Evolutionary conservation across 2,329 filamentous ascomycete genomes (phyloP), one percentile per base, ranked within the genome.

Genomic region (Cladophialophora chaetospira): DNA sequence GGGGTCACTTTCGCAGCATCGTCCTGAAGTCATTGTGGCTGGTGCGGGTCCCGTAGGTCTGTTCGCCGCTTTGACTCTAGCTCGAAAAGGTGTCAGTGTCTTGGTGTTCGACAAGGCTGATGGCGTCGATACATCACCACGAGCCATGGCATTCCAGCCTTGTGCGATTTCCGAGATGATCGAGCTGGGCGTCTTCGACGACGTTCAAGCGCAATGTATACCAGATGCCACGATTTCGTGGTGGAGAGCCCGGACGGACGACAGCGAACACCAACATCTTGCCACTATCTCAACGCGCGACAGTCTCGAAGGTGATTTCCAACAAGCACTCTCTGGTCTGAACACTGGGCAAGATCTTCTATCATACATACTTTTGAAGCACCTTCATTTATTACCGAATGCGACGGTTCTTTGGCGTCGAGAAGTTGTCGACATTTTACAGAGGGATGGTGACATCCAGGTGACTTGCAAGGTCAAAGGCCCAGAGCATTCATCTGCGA

Each of bases 1-100:
- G n/a, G n/a, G n/a, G n/a, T n/a, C n/a, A n/a, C n/a, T n/a, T n/a
- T n/a, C n/a, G n/a, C n/a, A n/a, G n/a, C n/a, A n/a, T n/a, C n/a
- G n/a, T n/a, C n/a, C n/a, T n/a, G n/a, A 43, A 19, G 38, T 43
- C 19, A 10, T 43, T 10, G 15, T 43, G 5, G 69, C 69, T 9
- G 68, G 68, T 23, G 69, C 69, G 11, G 69, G 68, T 4, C 70
- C 69, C 1, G 66, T 66, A 1, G 69, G 69, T 11, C 61, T 70
- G 3, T 56, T 69, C 5, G 63, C 70, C 2, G 55, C 64, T 0
- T 60, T 71, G 11, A 55, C 68, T 3, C 65, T 70, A 15, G 51
- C 51, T 26, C 40, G 43, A 10, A 25, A 15, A 15, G 51, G 40
- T 19, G 17, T 54, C 11, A 35, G 19, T 10, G 31, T 40, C 10